phyloP scores from a whole-genome alignment of 2,329 filamentous ascomycete genomes.

The Paradendryphiella salina region DNA sequence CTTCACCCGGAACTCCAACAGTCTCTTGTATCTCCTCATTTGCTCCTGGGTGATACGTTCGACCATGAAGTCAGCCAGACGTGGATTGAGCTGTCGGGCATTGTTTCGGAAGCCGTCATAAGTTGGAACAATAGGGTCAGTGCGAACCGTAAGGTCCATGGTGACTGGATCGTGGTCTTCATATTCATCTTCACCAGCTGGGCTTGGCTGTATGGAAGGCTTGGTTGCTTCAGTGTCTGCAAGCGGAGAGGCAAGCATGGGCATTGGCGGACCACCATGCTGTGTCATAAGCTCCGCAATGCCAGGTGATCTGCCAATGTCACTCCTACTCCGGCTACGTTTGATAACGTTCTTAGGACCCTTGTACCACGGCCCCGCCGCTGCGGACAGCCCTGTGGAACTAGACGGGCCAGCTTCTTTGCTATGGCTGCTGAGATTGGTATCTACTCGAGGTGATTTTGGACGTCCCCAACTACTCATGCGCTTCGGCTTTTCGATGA shows the following conservation, averaged over 20 bases:
- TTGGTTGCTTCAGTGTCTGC: slow-evolving; percentile 45
- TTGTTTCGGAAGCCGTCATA: slow-evolving; percentile 76
- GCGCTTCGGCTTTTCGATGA: slow-evolving; percentile 43
- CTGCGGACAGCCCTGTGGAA: slow-evolving; percentile 43
- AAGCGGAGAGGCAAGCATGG: slow-evolving; percentile 56
- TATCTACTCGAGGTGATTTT: slow-evolving; percentile 49
- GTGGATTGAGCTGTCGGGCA: slow-evolving; percentile 73
- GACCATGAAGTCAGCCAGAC: slow-evolving; percentile 67
- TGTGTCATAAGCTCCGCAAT: slow-evolving; percentile 60
- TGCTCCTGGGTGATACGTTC: slow-evolving; percentile 85
- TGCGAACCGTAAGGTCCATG: slow-evolving; percentile 63
- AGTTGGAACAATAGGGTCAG: slow-evolving; percentile 71
- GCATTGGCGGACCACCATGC: slow-evolving; percentile 62
- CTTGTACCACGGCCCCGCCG: slow-evolving; percentile 43
- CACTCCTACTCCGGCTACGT: slow-evolving; percentile 61
- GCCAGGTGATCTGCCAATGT: slow-evolving; percentile 53
- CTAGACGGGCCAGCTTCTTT: slow-evolving; percentile 60
- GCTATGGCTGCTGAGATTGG: slow-evolving; percentile 48
- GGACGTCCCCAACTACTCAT: slow-evolving; percentile 50
- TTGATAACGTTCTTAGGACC: slow-evolving; percentile 51
- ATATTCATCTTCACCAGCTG: slow-evolving; percentile 47
- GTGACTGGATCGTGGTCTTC: slow-evolving; percentile 60
- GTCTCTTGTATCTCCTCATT: slow-evolving; percentile 73
- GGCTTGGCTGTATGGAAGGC: slow-evolving; percentile 37
- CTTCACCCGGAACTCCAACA: slow-evolving; percentile 70